phyloP scores from a whole-genome alignment of 768 basidiomycete species.

The Psilocybe tampanensis region DNA sequence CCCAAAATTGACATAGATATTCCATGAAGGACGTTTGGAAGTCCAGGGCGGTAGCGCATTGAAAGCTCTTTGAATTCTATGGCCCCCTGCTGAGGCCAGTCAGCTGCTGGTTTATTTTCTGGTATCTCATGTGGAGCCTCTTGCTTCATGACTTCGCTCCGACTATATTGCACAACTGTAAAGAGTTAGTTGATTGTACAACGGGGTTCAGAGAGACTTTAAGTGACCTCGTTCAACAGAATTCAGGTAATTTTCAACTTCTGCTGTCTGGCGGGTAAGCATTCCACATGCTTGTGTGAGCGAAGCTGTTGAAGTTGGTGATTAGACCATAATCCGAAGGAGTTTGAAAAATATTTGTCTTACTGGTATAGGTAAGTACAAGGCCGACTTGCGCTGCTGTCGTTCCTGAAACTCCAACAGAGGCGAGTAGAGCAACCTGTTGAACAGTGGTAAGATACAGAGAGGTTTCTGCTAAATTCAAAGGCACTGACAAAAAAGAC shows the following conservation, averaged over 20 bases:
- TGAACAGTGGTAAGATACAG: neutral
- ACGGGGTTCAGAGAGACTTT: neutral
- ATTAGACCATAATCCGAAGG: neutral
- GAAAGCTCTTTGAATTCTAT: conserved; percentile 63
- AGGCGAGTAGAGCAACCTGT: conserved; percentile 68
- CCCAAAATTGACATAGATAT: conserved; percentile 59
- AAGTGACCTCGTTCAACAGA: conserved; percentile 57
- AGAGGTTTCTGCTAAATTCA: neutral
- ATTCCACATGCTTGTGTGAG: conserved; percentile 55
- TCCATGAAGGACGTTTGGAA: conserved; percentile 73
- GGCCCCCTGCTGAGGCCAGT: conserved; percentile 67
- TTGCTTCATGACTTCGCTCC: conserved; percentile 51
- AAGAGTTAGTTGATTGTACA: neutral
- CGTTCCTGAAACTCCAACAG: conserved; percentile 55
- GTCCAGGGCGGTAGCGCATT: conserved; percentile 67
- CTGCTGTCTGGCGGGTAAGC: conserved; percentile 61
- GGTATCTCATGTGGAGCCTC: conserved; percentile 68
- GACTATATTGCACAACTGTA: conserved; percentile 57
- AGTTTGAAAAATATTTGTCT: neutral
- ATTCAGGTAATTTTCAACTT: conserved; percentile 74
- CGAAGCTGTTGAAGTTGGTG: conserved; percentile 33
- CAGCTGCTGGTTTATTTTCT: conserved; percentile 50
- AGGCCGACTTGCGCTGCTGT: conserved; percentile 73
- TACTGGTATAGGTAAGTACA: conserved; percentile 68
- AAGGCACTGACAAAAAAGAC: conserved; percentile 47